A percentile compares a stretch with the other conserved stretches of the same genome.
These are phyloP conservation scores for Solanum dulcamara DNA, from an alignment of 257 asterid species.

Conservation along the genomic window DNA sequence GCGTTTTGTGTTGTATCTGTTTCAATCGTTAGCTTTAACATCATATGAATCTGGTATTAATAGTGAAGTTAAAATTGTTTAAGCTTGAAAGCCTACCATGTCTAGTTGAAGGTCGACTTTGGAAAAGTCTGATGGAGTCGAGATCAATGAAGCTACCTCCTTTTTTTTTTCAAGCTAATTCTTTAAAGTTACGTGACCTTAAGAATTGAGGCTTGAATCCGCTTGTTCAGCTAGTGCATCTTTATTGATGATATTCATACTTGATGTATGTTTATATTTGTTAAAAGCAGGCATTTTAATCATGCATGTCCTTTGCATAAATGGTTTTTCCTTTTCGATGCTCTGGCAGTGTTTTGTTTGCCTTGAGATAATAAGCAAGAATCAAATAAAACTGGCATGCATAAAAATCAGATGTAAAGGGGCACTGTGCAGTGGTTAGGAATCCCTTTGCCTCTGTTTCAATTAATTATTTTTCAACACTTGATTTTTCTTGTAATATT, in stretches of 20 bases:
- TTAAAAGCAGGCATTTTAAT: not conserved
- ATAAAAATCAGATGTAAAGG: not conserved
- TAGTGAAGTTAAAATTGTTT: not conserved
- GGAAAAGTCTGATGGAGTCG: not conserved
- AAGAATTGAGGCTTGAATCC: not conserved
- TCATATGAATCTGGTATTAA: not conserved
- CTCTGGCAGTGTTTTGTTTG: not conserved
- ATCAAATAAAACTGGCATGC: not conserved
- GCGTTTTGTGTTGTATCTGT: not conserved
- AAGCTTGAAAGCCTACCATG: not conserved
- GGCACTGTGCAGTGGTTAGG: not conserved
- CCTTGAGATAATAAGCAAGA: not conserved
- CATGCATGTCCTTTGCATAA: not conserved
- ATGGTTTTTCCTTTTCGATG: not conserved
- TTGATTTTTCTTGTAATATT: not conserved
- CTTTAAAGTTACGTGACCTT: not conserved
- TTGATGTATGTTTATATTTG: not conserved
- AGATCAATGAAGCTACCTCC: not conserved
- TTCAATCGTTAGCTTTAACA: not conserved
- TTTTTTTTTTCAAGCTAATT: not conserved
- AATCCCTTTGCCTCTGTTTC: not conserved
- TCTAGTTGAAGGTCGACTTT: not conserved
- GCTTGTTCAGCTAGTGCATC: not conserved
- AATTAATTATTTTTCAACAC: not conserved
- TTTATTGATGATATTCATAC: not conserved